Conservation (phyloP, 345 rosid genomes). For the Laguncularia racemosa region DNA sequence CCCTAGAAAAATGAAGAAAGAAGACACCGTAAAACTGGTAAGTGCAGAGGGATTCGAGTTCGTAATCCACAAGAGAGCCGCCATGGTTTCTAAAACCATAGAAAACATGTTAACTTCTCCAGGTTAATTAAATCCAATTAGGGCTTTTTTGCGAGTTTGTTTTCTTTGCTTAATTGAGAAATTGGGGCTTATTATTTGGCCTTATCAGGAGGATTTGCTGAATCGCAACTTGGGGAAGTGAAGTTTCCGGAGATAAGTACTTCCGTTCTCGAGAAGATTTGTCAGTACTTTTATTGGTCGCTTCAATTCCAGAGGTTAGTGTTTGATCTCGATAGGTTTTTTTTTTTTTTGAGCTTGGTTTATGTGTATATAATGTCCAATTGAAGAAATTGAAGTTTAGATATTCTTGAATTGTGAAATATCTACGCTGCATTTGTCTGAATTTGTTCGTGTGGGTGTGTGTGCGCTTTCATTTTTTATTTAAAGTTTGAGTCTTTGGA, state of each 20-base stretch:
- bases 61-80: slow-evolving; percentile 71
- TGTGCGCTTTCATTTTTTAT: too few species aligned
- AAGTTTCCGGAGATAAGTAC: slow-evolving; percentile 82
- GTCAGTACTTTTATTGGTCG: slow-evolving; percentile 87
- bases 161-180: background rate
- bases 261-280: slow-evolving; percentile 77
- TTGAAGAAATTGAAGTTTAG: too few species aligned
- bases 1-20: slow-evolving; percentile 34
- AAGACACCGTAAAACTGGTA: slow-evolving; percentile 68
- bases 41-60: slow-evolving; percentile 82
- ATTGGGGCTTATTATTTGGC: background rate
- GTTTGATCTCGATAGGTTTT: background rate
- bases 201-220: slow-evolving; percentile 59
- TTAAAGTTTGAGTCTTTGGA: too few species aligned
- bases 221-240: slow-evolving; percentile 68
- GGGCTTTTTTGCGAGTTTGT: background rate
- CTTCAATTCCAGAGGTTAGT: slow-evolving; percentile 69
- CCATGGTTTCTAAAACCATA: slow-evolving; percentile 87
- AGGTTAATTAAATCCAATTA: slow-evolving; percentile 22
- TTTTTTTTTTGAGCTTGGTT: background rate
- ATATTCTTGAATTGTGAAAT: too few species aligned
- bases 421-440: too few species aligned
- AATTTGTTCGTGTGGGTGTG: too few species aligned
- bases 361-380: background rate
- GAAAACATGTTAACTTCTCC: slow-evolving; percentile 92